Base-by-base conservation (phyloP, 2,329 filamentous ascomycete species). In the Phialophora chinensis region DNA sequence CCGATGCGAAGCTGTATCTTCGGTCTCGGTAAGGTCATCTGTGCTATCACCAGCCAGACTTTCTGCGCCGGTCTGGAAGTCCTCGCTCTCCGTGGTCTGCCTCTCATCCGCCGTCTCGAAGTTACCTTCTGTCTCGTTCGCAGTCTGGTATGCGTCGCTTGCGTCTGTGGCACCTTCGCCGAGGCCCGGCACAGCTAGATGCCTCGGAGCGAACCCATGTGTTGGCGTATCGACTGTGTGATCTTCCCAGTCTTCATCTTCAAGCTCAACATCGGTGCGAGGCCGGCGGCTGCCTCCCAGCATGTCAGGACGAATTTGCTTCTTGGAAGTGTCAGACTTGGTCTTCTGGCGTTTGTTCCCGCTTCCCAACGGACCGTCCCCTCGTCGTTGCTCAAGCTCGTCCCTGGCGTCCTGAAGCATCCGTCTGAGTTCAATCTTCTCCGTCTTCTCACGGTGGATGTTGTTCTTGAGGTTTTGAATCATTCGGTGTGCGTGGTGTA, bases 381-480 rank as follows among this genome's bases (percentile, higher is more conserved):
- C 83, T 56, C 86, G 84, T 66, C 88, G 86, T 55, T 87, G 79
- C 78, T 92, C 95, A 31, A 99, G 81, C 74, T 99, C 95, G 76
- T 99, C 95, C 42, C 93, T 89, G 27, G 94, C 90, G 74, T 99
- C 95, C 80, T 98, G 94, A 33, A 98, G 87, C 86, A 99, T 92
- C 66, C 94, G 91, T 79, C 92, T 93, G 62, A 98, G 86, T 79
- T 99, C 95, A 31, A 98, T 87, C 83, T 97, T 99, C 79, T 99
- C 95, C 0, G 94, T 97, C 88, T 98, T 99, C 79, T 99, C 95
- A 38, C 95, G 91, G 78, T 99, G 94, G 55, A 98, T 91, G 74
- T 93, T 96, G 77, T 91, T 93, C 79, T 96, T 93, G 72, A 98
- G 87, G 74, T 92, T 96, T 77, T 98, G 94, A 66, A 99, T 97